Evolutionary conservation across 2,329 filamentous ascomycete species (phyloP).

Genomic region (Fusarium gaditjirri): DNA sequence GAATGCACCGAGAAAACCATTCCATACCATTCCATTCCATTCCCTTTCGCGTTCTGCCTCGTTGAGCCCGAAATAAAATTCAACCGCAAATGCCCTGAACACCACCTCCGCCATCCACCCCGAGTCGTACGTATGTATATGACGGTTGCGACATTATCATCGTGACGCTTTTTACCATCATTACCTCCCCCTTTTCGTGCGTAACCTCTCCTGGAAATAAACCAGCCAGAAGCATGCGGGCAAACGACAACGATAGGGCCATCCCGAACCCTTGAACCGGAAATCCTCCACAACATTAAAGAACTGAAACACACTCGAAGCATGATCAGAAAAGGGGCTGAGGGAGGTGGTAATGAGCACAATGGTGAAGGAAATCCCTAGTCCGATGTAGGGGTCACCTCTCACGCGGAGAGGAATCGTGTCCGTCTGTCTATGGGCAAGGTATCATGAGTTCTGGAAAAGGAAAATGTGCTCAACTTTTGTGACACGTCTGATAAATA

Average conservation of each 20-base stretch:
- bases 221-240: slow-evolving; percentile 37
- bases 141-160: slow-evolving; percentile 22
- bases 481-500: slow-evolving; percentile 54
- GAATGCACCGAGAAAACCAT: slow-evolving; percentile 17
- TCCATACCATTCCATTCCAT: slow-evolving; percentile 1
- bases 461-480: slow-evolving; percentile 56
- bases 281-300: slow-evolving; percentile 46
- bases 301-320: slow-evolving; percentile 44
- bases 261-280: slow-evolving; percentile 33
- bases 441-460: slow-evolving; percentile 61
- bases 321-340: slow-evolving; percentile 39
- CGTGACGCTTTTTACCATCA: slow-evolving; percentile 30
- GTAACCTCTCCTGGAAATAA: slow-evolving; percentile 25
- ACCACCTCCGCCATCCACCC: slow-evolving; percentile 28
- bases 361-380: slow-evolving; percentile 47
- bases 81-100: slow-evolving; percentile 30
- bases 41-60: slow-evolving; percentile 31
- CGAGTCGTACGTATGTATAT: slow-evolving; percentile 27
- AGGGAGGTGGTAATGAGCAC: slow-evolving; percentile 45
- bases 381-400: slow-evolving; percentile 44
- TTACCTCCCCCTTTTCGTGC: slow-evolving; percentile 19
- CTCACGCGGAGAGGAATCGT: slow-evolving; percentile 48
- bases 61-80: slow-evolving; percentile 30
- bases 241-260: slow-evolving; percentile 24
- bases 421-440: slow-evolving; percentile 58